Conservation (phyloP, 805 yeast genomes). For the Lachancea mirantina region DNA sequence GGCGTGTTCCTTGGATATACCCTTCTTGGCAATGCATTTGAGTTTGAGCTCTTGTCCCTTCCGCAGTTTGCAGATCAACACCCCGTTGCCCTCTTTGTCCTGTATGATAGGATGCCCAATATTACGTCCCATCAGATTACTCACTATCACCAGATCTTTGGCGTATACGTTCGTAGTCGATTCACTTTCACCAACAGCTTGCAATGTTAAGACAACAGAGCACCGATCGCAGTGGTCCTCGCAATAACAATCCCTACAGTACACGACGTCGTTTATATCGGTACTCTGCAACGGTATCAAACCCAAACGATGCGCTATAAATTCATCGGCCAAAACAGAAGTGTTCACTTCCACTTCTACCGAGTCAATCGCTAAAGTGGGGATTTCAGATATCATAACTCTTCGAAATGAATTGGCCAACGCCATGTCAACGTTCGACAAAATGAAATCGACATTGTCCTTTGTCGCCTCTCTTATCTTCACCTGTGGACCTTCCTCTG, state of each 20-base stretch:
- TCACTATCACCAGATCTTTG: slow-evolving; percentile 54
- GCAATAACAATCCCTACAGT: slow-evolving; percentile 94
- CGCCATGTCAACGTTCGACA: slow-evolving; percentile 80
- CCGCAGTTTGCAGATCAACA: slow-evolving; percentile 83
- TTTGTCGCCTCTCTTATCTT: slow-evolving; percentile 79
- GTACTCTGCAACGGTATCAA: slow-evolving; percentile 80
- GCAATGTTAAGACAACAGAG: slow-evolving; percentile 76
- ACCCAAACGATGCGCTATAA: slow-evolving; percentile 89
- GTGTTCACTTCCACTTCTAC: slow-evolving; percentile 93
- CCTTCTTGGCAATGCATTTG: slow-evolving; percentile 94
- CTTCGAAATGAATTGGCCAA: slow-evolving; percentile 89
- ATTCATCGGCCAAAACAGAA: slow-evolving; percentile 94
- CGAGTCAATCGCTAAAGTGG: slow-evolving; percentile 91
- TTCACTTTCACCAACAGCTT: slow-evolving; percentile 86
- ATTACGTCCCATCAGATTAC: slow-evolving; percentile 33
- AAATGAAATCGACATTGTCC: slow-evolving; percentile 85
- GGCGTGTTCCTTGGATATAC: slow-evolving; percentile 95
- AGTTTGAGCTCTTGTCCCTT: slow-evolving; percentile 86
- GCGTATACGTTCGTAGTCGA: slow-evolving; percentile 87
- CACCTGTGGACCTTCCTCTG: slow-evolving; percentile 55
- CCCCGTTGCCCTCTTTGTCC: slow-evolving; percentile 73
- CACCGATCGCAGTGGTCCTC: slow-evolving; percentile 96
- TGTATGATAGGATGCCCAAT: slow-evolving; percentile 83
- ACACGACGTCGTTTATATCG: slow-evolving; percentile 75
- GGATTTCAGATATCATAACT: slow-evolving; percentile 91